phyloP scores from a whole-genome alignment of 1,284 basidiomycete genomes.

The Trametes polyzona region DNA sequence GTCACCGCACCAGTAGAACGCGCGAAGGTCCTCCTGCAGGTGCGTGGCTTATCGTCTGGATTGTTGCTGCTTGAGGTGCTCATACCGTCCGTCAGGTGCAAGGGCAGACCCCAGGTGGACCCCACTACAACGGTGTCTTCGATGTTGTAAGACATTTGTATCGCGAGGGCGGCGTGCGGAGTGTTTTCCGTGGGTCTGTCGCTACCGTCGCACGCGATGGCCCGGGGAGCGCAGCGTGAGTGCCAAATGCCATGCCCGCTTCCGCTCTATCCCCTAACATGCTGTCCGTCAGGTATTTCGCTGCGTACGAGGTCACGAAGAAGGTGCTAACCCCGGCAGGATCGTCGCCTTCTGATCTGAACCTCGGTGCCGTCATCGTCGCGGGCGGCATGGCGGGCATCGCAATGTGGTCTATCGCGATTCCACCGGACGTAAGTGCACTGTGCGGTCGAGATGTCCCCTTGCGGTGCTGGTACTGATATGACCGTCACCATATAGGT shows the following conservation, averaged over 20 bases:
- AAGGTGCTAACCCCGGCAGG: slow-evolving; percentile 81
- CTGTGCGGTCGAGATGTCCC: no score
- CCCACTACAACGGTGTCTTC: slow-evolving; percentile 88
- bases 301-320: slow-evolving; percentile 95
- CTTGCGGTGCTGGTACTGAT: slow-evolving; percentile 5
- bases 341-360: slow-evolving; percentile 78
- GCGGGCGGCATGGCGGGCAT: slow-evolving; percentile 96
- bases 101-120: slow-evolving; percentile 88
- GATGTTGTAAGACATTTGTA: slow-evolving; percentile 94
- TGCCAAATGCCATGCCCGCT: slow-evolving; percentile 22
- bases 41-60: slow-evolving; percentile 35
- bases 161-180: slow-evolving; percentile 90
- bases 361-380: slow-evolving; percentile 86
- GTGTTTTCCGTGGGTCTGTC: slow-evolving; percentile 91
- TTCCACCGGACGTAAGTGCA: slow-evolving; percentile 86
- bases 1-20: slow-evolving; percentile 96
- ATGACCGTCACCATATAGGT: slow-evolving; percentile 56
- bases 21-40: slow-evolving; percentile 95
- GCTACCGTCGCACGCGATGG: slow-evolving; percentile 96
- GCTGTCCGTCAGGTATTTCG: slow-evolving; percentile 79
- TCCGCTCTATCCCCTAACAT: slow-evolving; percentile 7
- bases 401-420: slow-evolving; percentile 97
- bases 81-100: slow-evolving; percentile 38
- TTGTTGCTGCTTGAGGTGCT: not conserved
- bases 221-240: slow-evolving; percentile 94